Evolutionary conservation across 495 filamentous ascomycete species (phyloP).

Genomic region (Penicillium malachiteum): DNA sequence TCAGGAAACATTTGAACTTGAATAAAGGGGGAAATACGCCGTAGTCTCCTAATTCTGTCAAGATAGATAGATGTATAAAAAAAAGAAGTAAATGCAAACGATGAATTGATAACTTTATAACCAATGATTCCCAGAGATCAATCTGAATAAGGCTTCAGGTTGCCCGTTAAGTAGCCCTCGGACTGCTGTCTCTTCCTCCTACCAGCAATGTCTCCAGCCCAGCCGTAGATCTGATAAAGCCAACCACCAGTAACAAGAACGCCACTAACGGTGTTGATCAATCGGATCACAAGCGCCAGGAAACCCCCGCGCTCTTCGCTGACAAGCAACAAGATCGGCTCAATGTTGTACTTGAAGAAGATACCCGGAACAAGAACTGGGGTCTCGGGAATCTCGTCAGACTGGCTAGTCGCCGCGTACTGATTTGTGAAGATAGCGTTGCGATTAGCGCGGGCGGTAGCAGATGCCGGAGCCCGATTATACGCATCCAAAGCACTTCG

Average conservation of each 20-base stretch:
- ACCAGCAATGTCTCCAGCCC: conserved; percentile 47
- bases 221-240: conserved; percentile 59
- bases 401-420: conserved; percentile 92
- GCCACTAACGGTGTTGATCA: conserved; percentile 66
- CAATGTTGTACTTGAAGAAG: conserved; percentile 99
- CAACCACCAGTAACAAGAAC: conserved; percentile 64
- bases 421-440: conserved; percentile 89
- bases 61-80: not conserved
- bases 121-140: conserved; percentile 8
- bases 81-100: not conserved
- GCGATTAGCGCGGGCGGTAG: conserved; percentile 25
- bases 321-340: conserved; percentile 86
- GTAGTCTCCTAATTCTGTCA: no score
- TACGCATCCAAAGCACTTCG: conserved; percentile 46
- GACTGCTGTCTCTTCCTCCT: conserved; percentile 43
- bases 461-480: conserved; percentile 23
- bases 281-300: conserved; percentile 69
- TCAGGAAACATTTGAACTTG: no score
- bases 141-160: conserved; percentile 43
- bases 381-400: conserved; percentile 62
- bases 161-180: conserved; percentile 60
- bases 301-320: conserved; percentile 77
- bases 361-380: conserved; percentile 72
- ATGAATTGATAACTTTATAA: not conserved
- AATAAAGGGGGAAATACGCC: no score